A percentile compares a stretch with the other conserved stretches of the same genome.
Evolutionary conservation across 2,329 filamentous ascomycete genomes (phyloP).

Genomic region (Rhinocladiella similis): DNA sequence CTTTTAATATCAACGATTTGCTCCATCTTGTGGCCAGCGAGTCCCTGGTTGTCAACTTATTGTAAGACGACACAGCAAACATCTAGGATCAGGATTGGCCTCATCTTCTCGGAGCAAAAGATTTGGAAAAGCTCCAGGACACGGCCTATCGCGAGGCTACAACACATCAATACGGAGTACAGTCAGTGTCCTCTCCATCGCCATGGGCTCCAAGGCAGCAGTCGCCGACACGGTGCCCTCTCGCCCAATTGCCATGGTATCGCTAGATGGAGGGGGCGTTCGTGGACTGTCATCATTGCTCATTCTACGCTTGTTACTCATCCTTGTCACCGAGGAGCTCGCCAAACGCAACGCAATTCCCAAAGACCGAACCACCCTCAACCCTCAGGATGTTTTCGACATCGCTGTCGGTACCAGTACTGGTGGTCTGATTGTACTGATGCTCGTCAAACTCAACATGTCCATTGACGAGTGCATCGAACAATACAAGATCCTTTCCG

Average conservation of each 20-base stretch:
- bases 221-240: background rate
- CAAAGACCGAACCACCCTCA: constrained; percentile 5
- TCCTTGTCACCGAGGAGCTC: constrained; percentile 28
- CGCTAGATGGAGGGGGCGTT: constrained; percentile 42
- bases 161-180: background rate
- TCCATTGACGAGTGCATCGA: constrained; percentile 44
- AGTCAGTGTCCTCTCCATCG: background rate
- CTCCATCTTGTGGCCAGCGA: background rate
- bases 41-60: background rate
- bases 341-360: constrained; percentile 14
- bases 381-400: constrained; percentile 41
- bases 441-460: constrained; percentile 50
- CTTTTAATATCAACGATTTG: constrained; percentile 1
- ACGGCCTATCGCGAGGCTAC: background rate
- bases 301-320: constrained; percentile 40
- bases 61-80: background rate
- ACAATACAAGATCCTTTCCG: constrained; percentile 41
- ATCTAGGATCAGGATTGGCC: background rate
- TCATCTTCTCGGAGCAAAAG: background rate
- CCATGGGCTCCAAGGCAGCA: background rate
- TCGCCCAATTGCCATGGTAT: constrained; percentile 19
- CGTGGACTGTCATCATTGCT: constrained; percentile 40
- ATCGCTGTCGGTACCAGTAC: constrained; percentile 44
- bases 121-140: background rate
- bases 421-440: constrained; percentile 47